Percentiles rank a stretch among this genome's conserved stretches.
Conservation (phyloP, 371 early-diverging fungal genomes). For the Parasitella parasitica region DNA sequence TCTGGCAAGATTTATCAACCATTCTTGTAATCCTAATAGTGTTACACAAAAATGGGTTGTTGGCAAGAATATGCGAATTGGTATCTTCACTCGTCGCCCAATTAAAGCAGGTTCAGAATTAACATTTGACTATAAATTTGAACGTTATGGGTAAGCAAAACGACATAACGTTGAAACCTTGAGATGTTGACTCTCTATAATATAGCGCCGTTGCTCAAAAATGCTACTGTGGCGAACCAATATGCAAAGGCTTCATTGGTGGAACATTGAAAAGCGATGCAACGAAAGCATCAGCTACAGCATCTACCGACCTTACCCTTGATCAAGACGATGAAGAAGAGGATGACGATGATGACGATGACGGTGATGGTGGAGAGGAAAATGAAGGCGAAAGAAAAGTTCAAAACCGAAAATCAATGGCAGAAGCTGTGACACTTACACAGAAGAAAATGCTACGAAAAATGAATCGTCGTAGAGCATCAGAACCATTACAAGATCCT, state of each 20-base stretch:
- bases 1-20: constrained; percentile 88
- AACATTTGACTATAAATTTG: constrained; percentile 93
- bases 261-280: constrained; percentile 40
- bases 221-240: constrained; percentile 88
- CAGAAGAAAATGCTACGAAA: constrained; percentile 26
- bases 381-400: constrained; percentile 1
- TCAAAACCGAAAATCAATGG: constrained; percentile 7
- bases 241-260: constrained; percentile 89
- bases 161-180: neutral
- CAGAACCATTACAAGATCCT: constrained; percentile 44
- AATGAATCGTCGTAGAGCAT: constrained; percentile 5
- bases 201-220: constrained; percentile 79
- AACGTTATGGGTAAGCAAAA: constrained; percentile 61
- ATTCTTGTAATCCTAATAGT: constrained; percentile 89
- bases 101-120: constrained; percentile 78
- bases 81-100: constrained; percentile 72
- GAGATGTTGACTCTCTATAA: neutral
- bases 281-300: neutral
- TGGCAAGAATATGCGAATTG: constrained; percentile 69
- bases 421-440: constrained; percentile 18
- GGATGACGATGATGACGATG: constrained; percentile 31
- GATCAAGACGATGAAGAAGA: constrained; percentile 36
- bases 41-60: constrained; percentile 84
- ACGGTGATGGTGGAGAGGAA: constrained; percentile 19
- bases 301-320: neutral